Conservation (phyloP, 345 rosid species). For the Arabidopsis suecica region DNA sequence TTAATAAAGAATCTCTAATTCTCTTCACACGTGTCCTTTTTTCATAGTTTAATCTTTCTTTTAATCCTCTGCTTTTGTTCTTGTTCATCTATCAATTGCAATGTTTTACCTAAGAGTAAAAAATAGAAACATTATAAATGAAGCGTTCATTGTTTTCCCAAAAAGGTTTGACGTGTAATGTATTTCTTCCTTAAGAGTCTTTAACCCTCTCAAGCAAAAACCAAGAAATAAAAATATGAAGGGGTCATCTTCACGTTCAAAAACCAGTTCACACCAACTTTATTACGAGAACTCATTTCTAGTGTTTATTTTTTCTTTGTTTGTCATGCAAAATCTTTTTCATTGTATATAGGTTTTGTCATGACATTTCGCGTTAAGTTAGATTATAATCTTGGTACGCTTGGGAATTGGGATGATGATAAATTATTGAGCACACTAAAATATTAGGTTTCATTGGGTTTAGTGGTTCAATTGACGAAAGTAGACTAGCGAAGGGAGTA, state of each 20-base stretch:
- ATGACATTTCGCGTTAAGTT: neutral
- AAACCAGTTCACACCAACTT: conserved; percentile 20
- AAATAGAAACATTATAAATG: conserved; percentile 8
- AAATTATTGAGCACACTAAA: neutral
- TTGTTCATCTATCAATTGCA: conserved; percentile 33
- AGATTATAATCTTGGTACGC: neutral
- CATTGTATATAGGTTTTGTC: neutral
- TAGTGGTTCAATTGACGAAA: neutral
- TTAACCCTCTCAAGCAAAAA: neutral
- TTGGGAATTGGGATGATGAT: neutral
- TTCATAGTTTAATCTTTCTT: neutral
- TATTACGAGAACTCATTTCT: conserved; percentile 19
- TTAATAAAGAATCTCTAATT: conserved; percentile 15
- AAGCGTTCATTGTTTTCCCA: conserved; percentile 15
- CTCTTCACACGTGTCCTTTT: neutral
- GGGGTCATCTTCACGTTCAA: conserved; percentile 22
- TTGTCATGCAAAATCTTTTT: neutral
- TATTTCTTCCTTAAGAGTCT: conserved; percentile 12
- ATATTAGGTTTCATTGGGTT: neutral
- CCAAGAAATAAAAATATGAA: neutral
- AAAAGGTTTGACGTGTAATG: conserved; percentile 14
- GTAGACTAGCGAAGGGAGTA: conserved; percentile 2
- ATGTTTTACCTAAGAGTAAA: conserved; percentile 4
- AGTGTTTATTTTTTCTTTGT: conserved; percentile 3
- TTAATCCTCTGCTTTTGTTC: neutral